A percentile compares a stretch with the other conserved stretches of the same genome.
Conservation (phyloP, 805 yeast genomes). For the Yueomyces sp. region DNA sequence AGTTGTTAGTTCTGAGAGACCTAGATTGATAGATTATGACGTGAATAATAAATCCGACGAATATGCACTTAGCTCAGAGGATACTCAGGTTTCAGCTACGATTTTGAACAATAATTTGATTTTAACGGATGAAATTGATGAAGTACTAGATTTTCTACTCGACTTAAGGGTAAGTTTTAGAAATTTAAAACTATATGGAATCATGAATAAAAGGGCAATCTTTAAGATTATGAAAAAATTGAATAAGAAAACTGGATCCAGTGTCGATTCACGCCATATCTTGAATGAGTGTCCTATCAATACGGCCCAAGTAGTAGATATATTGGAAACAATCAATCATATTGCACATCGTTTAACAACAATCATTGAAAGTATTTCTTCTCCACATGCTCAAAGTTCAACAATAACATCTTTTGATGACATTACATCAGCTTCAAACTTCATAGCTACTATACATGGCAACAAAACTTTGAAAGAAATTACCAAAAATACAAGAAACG, state of each 20-base stretch:
- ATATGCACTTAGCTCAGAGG: not conserved
- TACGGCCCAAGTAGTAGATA: slow-evolving; percentile 25
- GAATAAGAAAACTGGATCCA: slow-evolving; percentile 67
- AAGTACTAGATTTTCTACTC: not conserved
- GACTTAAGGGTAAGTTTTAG: not conserved
- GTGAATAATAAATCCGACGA: not conserved
- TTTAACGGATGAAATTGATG: not conserved
- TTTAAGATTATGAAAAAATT: slow-evolving; percentile 78
- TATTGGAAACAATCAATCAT: not conserved
- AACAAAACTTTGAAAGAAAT: slow-evolving; percentile 29
- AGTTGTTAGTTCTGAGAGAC: not conserved
- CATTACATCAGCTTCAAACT: not conserved
- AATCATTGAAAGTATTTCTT: slow-evolving; percentile 31
- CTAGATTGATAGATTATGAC: not conserved
- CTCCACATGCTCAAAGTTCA: slow-evolving; percentile 1
- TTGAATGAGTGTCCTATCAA: slow-evolving; percentile 4
- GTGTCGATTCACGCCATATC: not conserved
- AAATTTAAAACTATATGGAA: slow-evolving; percentile 91
- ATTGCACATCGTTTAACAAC: slow-evolving; percentile 26
- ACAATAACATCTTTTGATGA: slow-evolving; percentile 30
- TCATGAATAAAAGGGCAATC: slow-evolving; percentile 81
- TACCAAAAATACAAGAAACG: slow-evolving; percentile 12
- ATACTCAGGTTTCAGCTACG: not conserved
- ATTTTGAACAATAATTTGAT: not conserved
- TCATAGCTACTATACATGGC: not conserved